phyloP scores from a whole-genome alignment of 1,284 basidiomycete genomes.

The Pisolithus thermaeus region DNA sequence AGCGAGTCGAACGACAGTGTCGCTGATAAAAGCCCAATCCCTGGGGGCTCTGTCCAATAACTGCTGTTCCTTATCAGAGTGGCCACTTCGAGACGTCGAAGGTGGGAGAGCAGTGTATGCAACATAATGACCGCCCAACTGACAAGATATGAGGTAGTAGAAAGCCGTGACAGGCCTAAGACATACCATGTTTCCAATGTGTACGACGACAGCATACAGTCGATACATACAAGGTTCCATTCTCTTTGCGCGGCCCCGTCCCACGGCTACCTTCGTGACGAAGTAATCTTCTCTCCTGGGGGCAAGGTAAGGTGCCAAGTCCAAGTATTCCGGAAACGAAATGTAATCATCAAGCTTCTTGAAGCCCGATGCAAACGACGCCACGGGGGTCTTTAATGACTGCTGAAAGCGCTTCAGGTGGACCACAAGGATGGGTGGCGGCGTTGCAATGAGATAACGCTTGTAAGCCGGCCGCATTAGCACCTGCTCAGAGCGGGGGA shows the following conservation, averaged over 20 bases:
- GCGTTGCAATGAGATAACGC: constrained; percentile 83
- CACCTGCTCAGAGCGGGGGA: constrained; percentile 51
- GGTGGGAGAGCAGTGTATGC: constrained; percentile 67
- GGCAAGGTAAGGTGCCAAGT: constrained; percentile 81
- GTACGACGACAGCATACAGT: constrained; percentile 83
- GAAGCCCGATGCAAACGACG: constrained; percentile 59
- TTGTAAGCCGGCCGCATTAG: constrained; percentile 85
- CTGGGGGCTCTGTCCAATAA: constrained; percentile 31
- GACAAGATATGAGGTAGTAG: constrained; percentile 9
- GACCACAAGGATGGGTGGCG: constrained; percentile 86
- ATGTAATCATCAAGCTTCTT: constrained; percentile 88
- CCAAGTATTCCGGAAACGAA: constrained; percentile 81
- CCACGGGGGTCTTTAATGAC: constrained; percentile 42
- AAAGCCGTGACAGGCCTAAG: constrained; percentile 1
- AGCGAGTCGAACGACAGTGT: constrained; percentile 73
- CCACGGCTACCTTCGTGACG: constrained; percentile 29
- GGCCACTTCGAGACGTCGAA: constrained; percentile 12
- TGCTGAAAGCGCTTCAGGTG: constrained; percentile 95
- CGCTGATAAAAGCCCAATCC: constrained; percentile 89
- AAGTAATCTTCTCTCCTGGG: constrained; percentile 70
- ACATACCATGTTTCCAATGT: constrained; percentile 83
- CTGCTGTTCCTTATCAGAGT: constrained; percentile 9
- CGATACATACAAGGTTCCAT: constrained; percentile 61
- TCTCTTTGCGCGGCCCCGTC: constrained; percentile 29
- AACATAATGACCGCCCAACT: constrained; percentile 83